phyloP scores from a whole-genome alignment of 257 asterid species.

The Solanum rostratum region DNA sequence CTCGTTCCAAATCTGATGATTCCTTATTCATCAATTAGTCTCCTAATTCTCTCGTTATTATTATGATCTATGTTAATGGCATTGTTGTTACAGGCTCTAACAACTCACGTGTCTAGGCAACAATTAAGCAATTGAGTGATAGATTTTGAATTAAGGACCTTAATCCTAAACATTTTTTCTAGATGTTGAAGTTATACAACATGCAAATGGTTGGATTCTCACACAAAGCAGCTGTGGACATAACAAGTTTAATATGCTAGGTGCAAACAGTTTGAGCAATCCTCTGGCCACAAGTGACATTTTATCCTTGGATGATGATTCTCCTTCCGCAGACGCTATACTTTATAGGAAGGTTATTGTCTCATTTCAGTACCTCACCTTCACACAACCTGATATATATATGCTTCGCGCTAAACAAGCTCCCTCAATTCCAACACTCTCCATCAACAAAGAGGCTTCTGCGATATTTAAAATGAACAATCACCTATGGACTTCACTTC shows the following conservation, averaged over 20 bases:
- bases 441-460: neutral
- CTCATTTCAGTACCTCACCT: neutral
- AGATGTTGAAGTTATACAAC: neutral
- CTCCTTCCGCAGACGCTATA: neutral
- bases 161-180: neutral
- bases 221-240: neutral
- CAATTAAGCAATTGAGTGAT: neutral
- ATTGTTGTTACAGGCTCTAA: neutral
- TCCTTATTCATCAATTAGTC: neutral
- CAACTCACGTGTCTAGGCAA: neutral
- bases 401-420: neutral
- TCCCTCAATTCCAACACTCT: neutral
- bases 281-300: neutral
- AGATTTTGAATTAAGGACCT: neutral
- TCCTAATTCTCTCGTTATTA: neutral
- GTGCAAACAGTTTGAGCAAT: neutral
- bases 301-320: neutral
- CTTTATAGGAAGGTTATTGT: neutral
- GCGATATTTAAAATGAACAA: neutral
- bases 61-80: neutral
- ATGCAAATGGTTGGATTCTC: neutral
- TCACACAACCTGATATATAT: neutral
- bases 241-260: neutral
- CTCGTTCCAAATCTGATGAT: neutral
- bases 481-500: neutral